Evolutionary conservation across 768 basidiomycete genomes (phyloP).

Genomic region (Kwoniella botswanensis): DNA sequence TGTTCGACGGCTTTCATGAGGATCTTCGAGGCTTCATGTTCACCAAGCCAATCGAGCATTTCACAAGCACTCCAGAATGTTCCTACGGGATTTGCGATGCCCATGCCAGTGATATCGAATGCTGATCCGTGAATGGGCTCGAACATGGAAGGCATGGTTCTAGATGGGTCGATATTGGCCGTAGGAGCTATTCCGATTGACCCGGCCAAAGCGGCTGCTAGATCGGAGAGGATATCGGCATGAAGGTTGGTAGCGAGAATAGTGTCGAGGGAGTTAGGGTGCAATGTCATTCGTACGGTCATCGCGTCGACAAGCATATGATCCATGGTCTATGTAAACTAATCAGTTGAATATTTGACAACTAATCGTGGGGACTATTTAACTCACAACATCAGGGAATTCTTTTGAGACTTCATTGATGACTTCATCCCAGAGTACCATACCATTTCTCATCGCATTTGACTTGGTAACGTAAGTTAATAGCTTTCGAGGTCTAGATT

Average conservation of each 20-base stretch:
- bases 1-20: slow-evolving; percentile 34
- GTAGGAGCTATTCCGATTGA: slow-evolving; percentile 68
- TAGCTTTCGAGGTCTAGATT: slow-evolving; percentile 62
- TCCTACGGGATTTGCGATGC: slow-evolving; percentile 66
- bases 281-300: slow-evolving; percentile 61
- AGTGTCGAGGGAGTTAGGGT: slow-evolving; percentile 66
- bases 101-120: slow-evolving; percentile 66
- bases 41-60: slow-evolving; percentile 63
- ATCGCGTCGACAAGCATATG: slow-evolving; percentile 63
- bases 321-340: slow-evolving; percentile 34
- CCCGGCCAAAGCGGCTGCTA: slow-evolving; percentile 65
- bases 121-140: slow-evolving; percentile 68
- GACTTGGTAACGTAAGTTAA: slow-evolving; percentile 66
- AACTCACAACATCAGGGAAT: slow-evolving; percentile 62
- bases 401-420: slow-evolving; percentile 63
- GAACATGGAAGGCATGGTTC: slow-evolving; percentile 63
- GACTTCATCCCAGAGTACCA: slow-evolving; percentile 56
- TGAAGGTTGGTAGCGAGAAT: slow-evolving; percentile 67
- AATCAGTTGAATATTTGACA: not conserved
- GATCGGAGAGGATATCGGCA: slow-evolving; percentile 66
- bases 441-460: slow-evolving; percentile 61
- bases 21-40: slow-evolving; percentile 57
- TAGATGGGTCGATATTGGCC: slow-evolving; percentile 62
- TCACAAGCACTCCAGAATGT: slow-evolving; percentile 66
- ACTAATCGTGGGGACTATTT: not conserved